These are phyloP conservation scores for Mycena galericulata DNA, from an alignment of 768 basidiomycete species.

Conservation along the genomic window DNA sequence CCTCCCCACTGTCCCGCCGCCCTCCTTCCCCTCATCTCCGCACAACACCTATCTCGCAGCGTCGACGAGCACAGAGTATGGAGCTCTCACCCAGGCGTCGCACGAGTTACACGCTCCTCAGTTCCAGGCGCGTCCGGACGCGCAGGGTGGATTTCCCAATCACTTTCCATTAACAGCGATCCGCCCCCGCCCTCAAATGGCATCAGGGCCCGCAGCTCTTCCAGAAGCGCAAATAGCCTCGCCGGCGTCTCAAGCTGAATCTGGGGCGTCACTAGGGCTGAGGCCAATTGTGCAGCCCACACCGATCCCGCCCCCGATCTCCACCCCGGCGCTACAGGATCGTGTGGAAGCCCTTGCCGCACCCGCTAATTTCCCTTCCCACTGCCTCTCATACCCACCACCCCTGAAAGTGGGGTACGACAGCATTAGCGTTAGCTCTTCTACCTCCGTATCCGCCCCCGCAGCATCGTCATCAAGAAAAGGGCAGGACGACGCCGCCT, in stretches of 20 bases:
- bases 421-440: too few species aligned
- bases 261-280: too few species aligned
- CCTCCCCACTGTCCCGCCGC: neutral
- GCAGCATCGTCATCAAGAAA: conserved; percentile 5
- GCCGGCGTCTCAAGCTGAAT: neutral
- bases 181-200: neutral
- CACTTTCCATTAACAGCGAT: neutral
- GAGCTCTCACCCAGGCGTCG: neutral
- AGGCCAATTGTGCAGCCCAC: neutral
- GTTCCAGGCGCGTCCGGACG: neutral
- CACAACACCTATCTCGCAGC: neutral
- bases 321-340: conserved; percentile 43
- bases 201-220: neutral
- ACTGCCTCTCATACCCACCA: neutral
- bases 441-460: neutral
- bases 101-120: neutral
- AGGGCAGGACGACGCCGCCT: neutral
- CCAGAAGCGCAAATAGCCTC: neutral
- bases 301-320: conserved; percentile 43
- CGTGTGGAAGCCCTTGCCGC: conserved; percentile 43
- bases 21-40: neutral
- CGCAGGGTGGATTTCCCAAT: neutral
- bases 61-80: too few species aligned
- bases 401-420: too few species aligned
- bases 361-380: too few species aligned